These are phyloP conservation scores for Monosporascus sp. DNA, from an alignment of 2,329 filamentous ascomycete species.

Conservation along the genomic window DNA sequence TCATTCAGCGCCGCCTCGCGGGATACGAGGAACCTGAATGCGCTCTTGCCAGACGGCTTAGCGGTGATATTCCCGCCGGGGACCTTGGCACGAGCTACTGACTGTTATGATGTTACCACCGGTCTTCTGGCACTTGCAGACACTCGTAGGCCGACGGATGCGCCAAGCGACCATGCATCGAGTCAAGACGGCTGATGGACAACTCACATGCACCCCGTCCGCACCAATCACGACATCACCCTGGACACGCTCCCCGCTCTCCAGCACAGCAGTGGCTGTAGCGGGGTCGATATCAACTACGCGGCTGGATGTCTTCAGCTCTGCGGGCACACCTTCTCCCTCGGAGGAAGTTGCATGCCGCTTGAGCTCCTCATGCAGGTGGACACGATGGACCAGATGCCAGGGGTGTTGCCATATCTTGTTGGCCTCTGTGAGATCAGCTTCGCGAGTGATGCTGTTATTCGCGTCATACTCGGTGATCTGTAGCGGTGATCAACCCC, in stretches of 20 bases:
- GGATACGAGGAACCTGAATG: conserved; percentile 51
- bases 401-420: conserved; percentile 45
- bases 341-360: conserved; percentile 32
- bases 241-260: conserved; percentile 6
- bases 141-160: too few species aligned
- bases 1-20: conserved; percentile 27
- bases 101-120: conserved; percentile 3
- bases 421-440: conserved; percentile 31
- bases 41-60: conserved; percentile 45
- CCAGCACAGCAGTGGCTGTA: conserved; percentile 6
- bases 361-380: conserved; percentile 48
- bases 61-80: conserved; percentile 32
- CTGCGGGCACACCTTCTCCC: conserved; percentile 26
- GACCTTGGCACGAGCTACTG: conserved; percentile 32
- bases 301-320: conserved; percentile 24
- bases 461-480: conserved; percentile 7
- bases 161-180: too few species aligned
- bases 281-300: conserved; percentile 10
- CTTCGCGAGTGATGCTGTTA: conserved; percentile 16
- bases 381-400: conserved; percentile 46
- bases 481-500: too few species aligned
- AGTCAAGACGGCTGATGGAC: conserved; percentile 6
- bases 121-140: too few species aligned
- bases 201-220: conserved; percentile 17
- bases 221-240: conserved; percentile 17